A percentile compares a stretch with the other conserved stretches of the same genome.
These are phyloP conservation scores for Geranomyces michiganensis DNA, from an alignment of 192 early-diverging fungal genomes.

Conservation along the genomic window DNA sequence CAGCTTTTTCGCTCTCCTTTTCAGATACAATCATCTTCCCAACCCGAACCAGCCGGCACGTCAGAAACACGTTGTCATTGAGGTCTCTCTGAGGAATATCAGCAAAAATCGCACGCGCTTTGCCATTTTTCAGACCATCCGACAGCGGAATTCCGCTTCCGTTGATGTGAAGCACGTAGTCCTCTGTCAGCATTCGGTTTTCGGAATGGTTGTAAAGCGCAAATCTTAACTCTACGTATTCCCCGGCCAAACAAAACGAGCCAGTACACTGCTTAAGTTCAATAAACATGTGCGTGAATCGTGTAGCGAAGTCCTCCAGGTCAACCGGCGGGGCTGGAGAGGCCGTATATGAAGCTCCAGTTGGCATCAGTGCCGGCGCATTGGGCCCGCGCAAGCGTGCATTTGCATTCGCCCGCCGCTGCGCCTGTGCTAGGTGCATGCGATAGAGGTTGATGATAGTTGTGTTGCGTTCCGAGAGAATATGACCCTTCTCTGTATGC, in stretches of 20 bases:
- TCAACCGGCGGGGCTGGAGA: slow-evolving; percentile 4
- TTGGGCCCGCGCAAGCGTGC: not conserved
- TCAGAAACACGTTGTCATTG: slow-evolving; percentile 55
- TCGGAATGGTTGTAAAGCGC: slow-evolving; percentile 57
- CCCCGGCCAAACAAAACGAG: slow-evolving; percentile 59
- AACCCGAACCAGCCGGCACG: slow-evolving; percentile 63
- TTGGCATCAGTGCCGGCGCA: not conserved
- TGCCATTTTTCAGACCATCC: slow-evolving; percentile 38
- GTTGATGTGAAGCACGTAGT: slow-evolving; percentile 55
- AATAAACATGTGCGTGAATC: slow-evolving; percentile 53
- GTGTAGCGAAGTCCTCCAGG: slow-evolving; percentile 14
- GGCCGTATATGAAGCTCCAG: not conserved
- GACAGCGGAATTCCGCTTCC: slow-evolving; percentile 60
- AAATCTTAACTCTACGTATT: slow-evolving; percentile 66
- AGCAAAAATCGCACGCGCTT: slow-evolving; percentile 61
- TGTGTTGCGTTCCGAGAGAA: slow-evolving; percentile 57
- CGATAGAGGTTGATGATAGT: slow-evolving; percentile 62
- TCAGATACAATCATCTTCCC: slow-evolving; percentile 65
- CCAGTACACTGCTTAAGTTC: slow-evolving; percentile 60
- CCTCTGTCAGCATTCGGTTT: slow-evolving; percentile 57
- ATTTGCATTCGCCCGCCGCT: not conserved
- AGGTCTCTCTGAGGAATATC: slow-evolving; percentile 59
- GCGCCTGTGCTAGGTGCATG: slow-evolving; percentile 49
- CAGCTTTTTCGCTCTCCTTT: slow-evolving; percentile 43
- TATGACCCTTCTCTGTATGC: slow-evolving; percentile 59